phyloP scores from a whole-genome alignment of 192 early-diverging fungal species.

The Coemansia sp. region DNA sequence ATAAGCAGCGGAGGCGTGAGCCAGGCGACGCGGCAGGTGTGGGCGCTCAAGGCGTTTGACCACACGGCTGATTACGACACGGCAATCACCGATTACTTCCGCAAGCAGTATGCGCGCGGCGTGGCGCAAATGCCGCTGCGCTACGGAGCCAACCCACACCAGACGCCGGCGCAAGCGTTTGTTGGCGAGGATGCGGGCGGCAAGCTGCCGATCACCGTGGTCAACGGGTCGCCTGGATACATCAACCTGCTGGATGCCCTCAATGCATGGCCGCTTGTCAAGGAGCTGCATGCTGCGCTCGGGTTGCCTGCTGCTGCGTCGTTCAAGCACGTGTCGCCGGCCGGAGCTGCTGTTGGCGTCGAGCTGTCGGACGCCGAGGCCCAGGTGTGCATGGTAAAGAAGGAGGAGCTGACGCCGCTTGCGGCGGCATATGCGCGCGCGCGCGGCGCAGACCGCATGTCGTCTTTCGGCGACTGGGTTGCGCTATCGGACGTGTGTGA shows the following conservation, averaged over 20 bases:
- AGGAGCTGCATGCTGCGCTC: conserved; percentile 86
- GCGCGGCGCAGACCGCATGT: conserved; percentile 98
- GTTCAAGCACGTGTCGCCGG: conserved; percentile 99
- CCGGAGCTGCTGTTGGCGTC: conserved; percentile 92
- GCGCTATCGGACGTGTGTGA: conserved; percentile 89
- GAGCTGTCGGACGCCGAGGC: conserved; percentile 82
- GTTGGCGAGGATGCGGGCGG: conserved; percentile 59
- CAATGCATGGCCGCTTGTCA: conserved; percentile 96
- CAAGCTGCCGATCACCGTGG: conserved; percentile 82
- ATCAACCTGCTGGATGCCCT: conserved; percentile 98
- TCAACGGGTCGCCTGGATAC: conserved; percentile 94
- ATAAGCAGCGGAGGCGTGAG: conserved; percentile 66
- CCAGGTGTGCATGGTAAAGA: conserved; percentile 93
- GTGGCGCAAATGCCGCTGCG: conserved; percentile 80
- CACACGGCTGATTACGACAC: conserved; percentile 95
- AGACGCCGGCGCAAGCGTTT: conserved; percentile 95
- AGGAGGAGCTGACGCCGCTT: conserved; percentile 79
- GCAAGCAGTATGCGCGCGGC: conserved; percentile 83
- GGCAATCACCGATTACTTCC: conserved; percentile 94
- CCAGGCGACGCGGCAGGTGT: conserved; percentile 68
- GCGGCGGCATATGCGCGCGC: conserved; percentile 96
- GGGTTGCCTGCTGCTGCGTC: conserved; percentile 94
- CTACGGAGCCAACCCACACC: conserved; percentile 99
- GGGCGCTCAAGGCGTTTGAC: conserved; percentile 95
- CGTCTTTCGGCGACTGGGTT: conserved; percentile 98